Evolutionary conservation across 805 yeast species (phyloP), one percentile per base, ranked within the genome.

Genomic region (Ogataea nonfermentans): DNA sequence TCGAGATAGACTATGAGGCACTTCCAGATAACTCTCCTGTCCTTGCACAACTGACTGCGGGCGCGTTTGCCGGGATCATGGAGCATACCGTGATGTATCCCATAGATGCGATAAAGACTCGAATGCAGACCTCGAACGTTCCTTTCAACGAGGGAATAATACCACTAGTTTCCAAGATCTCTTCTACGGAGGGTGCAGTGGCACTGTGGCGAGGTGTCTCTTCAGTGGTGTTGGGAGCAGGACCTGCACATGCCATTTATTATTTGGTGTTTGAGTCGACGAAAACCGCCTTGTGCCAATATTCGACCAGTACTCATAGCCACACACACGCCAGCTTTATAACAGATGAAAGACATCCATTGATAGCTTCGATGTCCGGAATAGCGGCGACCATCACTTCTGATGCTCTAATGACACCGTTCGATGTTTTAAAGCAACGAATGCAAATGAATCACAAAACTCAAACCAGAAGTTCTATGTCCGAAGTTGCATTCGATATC

Each of bases 21-120:
- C 72, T 91, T 20, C 98, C 98, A 1, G 85, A 81, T 24, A 79
- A 81, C 54, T 89, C 96, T 9, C 81, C 96, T 1, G 66, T 93
- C 39, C 59, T 78, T 4, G 86, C 95, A 4, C 95, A 90, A 59
- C 72, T 91, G 45, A 59, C 78, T 9, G 98, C 98, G 2, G 99
- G 99, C 9, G 98, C 97, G 0, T 86, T 89, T 66, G 98, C 99
- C n/a, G 99, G 99, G 19, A 87, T 93, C 41, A 87, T 91, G 97
- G 99, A 91, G 61, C 99, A 91, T 64, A 81, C 96, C 1, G 88
- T 91, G 31, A 88, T 91, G 96, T 91, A 81, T 60, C 99, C 99
- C 2, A 79, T 91, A 28, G 99, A 91, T 61, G 91, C 95, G n/a
- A 76, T 91, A 52, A 91, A 91, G 68, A 93, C 98, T 5, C 72